These are phyloP conservation scores for Beauveria medogensis DNA, from an alignment of 2,329 filamentous ascomycete species.

Conservation along the genomic window DNA sequence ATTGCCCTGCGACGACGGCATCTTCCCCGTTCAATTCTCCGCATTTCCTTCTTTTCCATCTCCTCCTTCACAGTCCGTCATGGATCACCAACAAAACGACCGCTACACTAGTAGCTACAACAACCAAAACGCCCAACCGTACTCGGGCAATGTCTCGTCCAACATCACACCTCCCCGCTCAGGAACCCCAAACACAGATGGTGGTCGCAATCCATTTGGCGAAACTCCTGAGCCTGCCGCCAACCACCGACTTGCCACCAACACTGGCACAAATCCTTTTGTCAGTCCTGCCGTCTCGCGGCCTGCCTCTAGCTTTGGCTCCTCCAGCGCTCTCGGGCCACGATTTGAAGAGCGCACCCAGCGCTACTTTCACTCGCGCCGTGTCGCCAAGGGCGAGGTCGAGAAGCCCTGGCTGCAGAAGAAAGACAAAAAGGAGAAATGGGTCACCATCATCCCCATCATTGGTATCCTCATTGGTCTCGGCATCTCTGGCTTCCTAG, in stretches of 20 bases:
- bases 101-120: conserved; percentile 19
- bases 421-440: conserved; percentile 72
- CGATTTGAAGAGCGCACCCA: conserved; percentile 31
- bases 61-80: conserved; percentile 8
- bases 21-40: neutral
- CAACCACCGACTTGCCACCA: conserved; percentile 21
- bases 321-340: conserved; percentile 31
- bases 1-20: neutral
- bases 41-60: neutral
- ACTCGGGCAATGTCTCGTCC: conserved; percentile 30
- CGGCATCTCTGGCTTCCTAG: conserved; percentile 57
- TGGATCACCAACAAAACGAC: conserved; percentile 21
- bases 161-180: conserved; percentile 32
- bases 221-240: conserved; percentile 31
- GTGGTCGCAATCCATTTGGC: conserved; percentile 31
- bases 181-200: conserved; percentile 34
- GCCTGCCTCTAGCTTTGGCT: conserved; percentile 39
- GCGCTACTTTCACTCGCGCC: conserved; percentile 65
- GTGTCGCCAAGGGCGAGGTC: conserved; percentile 63
- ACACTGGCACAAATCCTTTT: conserved; percentile 34
- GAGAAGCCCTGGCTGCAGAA: conserved; percentile 73
- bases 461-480: conserved; percentile 64
- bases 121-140: conserved; percentile 14
- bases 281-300: conserved; percentile 36
- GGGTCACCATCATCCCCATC: conserved; percentile 73